Evolutionary conservation across 495 filamentous ascomycete species (phyloP).

Genomic region (Penicillium daleae): DNA sequence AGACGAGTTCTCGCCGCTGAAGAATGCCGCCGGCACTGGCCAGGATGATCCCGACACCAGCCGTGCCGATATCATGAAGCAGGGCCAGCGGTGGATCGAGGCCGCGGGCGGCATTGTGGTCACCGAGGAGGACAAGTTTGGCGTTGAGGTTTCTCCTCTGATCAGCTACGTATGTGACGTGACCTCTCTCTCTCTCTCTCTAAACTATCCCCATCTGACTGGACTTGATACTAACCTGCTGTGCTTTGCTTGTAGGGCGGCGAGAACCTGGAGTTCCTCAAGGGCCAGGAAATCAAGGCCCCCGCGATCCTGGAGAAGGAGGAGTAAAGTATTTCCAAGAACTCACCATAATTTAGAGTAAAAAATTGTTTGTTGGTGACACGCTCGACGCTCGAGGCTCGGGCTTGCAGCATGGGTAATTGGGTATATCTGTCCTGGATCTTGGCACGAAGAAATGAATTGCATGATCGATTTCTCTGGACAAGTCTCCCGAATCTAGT

Average conservation of each 20-base stretch:
- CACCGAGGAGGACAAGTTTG: slow-evolving; percentile 66
- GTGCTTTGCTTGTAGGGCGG: slow-evolving; percentile 72
- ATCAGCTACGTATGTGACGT: slow-evolving; percentile 90
- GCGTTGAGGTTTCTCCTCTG: slow-evolving; percentile 90
- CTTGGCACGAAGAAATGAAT: slow-evolving; percentile 34
- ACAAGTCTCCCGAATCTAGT: background rate
- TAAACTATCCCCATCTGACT: background rate
- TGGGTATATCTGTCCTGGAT: slow-evolving; percentile 6
- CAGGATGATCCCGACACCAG: slow-evolving; percentile 96
- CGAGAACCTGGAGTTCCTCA: slow-evolving; percentile 82
- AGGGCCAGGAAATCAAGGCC: slow-evolving; percentile 73
- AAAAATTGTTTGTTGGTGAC: background rate
- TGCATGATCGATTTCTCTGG: slow-evolving; percentile 11
- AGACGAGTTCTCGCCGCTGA: slow-evolving; percentile 97
- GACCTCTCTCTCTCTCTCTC: no score
- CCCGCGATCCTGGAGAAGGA: slow-evolving; percentile 78
- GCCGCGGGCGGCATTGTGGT: slow-evolving; percentile 76
- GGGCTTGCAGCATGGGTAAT: background rate
- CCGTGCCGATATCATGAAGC: slow-evolving; percentile 82
- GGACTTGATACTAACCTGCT: slow-evolving; percentile 34
- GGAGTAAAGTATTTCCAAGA: slow-evolving; percentile 36
- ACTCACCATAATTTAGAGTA: background rate
- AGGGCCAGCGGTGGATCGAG: slow-evolving; percentile 83
- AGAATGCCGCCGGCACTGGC: slow-evolving; percentile 89
- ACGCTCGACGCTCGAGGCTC: background rate